These are phyloP conservation scores for Polyporus arcularius DNA, from an alignment of 768 basidiomycete genomes.

Conservation along the genomic window DNA sequence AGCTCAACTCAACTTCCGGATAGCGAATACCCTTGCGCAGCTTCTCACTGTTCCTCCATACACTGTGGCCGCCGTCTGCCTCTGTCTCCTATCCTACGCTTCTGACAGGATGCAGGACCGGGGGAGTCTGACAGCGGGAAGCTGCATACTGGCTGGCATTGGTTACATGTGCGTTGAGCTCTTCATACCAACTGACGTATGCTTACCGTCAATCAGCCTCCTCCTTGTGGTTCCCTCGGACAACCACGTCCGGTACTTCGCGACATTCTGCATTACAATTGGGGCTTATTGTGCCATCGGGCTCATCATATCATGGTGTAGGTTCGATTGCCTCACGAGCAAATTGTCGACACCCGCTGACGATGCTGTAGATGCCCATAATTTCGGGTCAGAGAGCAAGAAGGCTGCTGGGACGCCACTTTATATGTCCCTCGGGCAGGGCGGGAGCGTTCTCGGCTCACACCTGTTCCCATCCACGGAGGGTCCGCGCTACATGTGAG, in stretches of 20 bases:
- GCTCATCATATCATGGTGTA: slow-evolving; percentile 77
- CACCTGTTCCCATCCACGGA: slow-evolving; percentile 44
- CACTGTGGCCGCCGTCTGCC: slow-evolving; percentile 63
- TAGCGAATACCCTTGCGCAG: slow-evolving; percentile 68
- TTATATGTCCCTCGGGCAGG: slow-evolving; percentile 44
- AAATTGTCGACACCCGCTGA: too few species aligned
- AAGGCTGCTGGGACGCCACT: slow-evolving; percentile 44
- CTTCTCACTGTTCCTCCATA: slow-evolving; percentile 83
- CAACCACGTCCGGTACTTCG: slow-evolving; percentile 69
- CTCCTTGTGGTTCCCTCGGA: slow-evolving; percentile 56
- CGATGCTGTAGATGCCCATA: slow-evolving; percentile 32
- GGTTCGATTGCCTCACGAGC: slow-evolving; percentile 24
- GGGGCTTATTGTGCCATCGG: slow-evolving; percentile 81
- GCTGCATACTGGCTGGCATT: slow-evolving; percentile 49
- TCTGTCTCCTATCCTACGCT: slow-evolving; percentile 55
- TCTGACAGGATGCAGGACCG: slow-evolving; percentile 72
- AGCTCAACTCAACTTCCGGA: slow-evolving; percentile 1
- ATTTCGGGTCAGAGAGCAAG: slow-evolving; percentile 48
- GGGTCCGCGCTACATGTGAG: slow-evolving; percentile 41
- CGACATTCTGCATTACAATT: slow-evolving; percentile 73
- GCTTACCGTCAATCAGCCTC: slow-evolving; percentile 39
- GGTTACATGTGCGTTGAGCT: slow-evolving; percentile 59
- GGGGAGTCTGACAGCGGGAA: slow-evolving; percentile 47
- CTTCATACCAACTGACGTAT: background rate
- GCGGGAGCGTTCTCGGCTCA: slow-evolving; percentile 42